These are phyloP conservation scores for Mycena epipterygia DNA, from an alignment of 768 basidiomycete genomes.

Conservation along the genomic window DNA sequence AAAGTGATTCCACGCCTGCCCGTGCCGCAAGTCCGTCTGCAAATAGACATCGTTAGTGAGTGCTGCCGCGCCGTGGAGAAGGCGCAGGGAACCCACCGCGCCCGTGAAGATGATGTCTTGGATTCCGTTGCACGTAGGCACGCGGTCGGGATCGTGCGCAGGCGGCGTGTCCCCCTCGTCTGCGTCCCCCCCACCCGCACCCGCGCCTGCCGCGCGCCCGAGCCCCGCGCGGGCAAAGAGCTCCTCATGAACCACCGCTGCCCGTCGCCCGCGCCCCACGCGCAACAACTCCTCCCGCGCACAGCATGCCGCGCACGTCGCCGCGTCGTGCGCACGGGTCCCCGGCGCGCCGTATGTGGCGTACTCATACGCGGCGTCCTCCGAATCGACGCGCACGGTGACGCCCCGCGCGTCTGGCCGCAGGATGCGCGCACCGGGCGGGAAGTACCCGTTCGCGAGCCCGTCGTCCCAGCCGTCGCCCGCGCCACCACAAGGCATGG, in stretches of 20 bases:
- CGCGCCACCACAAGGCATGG: neutral
- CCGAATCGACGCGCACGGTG: constrained; percentile 26
- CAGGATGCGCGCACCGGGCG: constrained; percentile 40
- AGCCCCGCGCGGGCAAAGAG: constrained; percentile 30
- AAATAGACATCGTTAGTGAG: neutral
- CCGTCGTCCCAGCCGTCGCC: constrained; percentile 45
- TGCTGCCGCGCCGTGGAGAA: neutral
- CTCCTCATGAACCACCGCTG: constrained; percentile 11
- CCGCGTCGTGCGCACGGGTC: constrained; percentile 52
- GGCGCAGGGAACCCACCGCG: constrained; percentile 56
- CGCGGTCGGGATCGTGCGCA: constrained; percentile 32
- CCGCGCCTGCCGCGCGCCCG: constrained; percentile 39
- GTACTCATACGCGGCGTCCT: constrained; percentile 49
- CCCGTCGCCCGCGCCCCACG: constrained; percentile 12
- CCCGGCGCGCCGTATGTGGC: constrained; percentile 53
- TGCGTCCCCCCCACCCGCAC: constrained; percentile 31
- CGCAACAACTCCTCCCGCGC: constrained; percentile 37
- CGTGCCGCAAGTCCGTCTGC: constrained; percentile 65
- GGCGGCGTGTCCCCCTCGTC: constrained; percentile 27
- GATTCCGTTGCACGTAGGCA: constrained; percentile 63
- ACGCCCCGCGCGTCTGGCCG: constrained; percentile 19
- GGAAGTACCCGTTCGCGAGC: constrained; percentile 58
- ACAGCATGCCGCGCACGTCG: constrained; percentile 45
- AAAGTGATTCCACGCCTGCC: constrained; percentile 63
- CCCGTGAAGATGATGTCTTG: constrained; percentile 74